These are phyloP conservation scores for Phaffomyces thermotolerans DNA, from an alignment of 805 yeast species.

Conservation along the genomic window DNA sequence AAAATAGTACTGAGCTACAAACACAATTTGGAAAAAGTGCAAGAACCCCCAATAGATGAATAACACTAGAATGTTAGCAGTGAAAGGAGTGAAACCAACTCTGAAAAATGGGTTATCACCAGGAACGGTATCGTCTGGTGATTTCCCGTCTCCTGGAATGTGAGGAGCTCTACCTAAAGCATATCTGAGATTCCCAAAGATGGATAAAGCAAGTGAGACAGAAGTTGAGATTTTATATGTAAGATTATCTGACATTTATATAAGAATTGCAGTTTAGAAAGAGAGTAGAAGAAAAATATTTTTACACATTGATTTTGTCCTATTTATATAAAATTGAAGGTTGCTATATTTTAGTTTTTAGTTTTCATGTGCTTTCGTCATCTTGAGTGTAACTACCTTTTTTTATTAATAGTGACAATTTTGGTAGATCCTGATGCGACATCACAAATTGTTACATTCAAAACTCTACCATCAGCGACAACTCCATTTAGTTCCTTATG, in stretches of 20 bases:
- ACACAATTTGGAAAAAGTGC: constrained; percentile 45
- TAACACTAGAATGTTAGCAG: constrained; percentile 43
- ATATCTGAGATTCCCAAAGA: constrained; percentile 35
- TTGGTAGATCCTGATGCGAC: constrained; percentile 1
- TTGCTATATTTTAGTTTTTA: too few relatives aligned
- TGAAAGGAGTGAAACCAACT: constrained; percentile 63
- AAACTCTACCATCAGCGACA: constrained; percentile 39
- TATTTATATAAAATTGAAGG: too few relatives aligned
- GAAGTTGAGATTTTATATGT: constrained; percentile 40
- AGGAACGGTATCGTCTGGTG: constrained; percentile 33
- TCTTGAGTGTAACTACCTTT: neutral
- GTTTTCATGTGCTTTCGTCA: neutral
- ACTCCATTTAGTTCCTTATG: constrained; percentile 32
- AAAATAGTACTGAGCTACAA: constrained; percentile 38
- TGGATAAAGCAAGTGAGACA: constrained; percentile 47
- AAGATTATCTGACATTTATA: constrained; percentile 2
- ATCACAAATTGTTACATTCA: constrained; percentile 27
- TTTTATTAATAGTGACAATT: neutral
- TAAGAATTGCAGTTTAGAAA: too few relatives aligned
- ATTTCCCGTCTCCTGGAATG: neutral
- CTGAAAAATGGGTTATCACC: constrained; percentile 35
- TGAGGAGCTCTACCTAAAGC: constrained; percentile 43
- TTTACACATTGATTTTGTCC: too few relatives aligned
- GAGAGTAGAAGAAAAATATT: too few relatives aligned
- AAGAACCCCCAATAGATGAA: constrained; percentile 53